These are phyloP conservation scores for Cladosporium sp. DNA, from an alignment of 2,329 filamentous ascomycete genomes.

Conservation along the genomic window DNA sequence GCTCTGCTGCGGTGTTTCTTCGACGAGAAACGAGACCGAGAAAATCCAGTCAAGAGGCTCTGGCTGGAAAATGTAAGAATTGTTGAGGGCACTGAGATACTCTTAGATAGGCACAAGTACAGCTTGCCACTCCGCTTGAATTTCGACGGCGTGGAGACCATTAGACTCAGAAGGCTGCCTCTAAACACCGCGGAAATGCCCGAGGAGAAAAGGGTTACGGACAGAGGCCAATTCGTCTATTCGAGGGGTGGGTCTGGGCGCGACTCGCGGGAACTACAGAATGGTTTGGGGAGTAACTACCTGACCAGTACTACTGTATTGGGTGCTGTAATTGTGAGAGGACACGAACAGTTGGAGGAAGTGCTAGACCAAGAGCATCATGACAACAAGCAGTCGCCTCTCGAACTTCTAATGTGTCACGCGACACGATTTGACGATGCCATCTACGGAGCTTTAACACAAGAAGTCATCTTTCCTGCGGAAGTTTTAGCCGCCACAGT, in stretches of 20 bases:
- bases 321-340: conserved; percentile 14
- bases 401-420: conserved; percentile 9
- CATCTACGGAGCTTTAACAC: conserved; percentile 19
- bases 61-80: conserved; percentile 45
- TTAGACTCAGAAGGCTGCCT: conserved; percentile 40
- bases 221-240: conserved; percentile 18
- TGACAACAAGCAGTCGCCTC: background rate
- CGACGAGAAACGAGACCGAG: conserved; percentile 26
- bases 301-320: conserved; percentile 18
- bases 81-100: conserved; percentile 22
- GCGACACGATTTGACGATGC: conserved; percentile 17
- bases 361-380: background rate
- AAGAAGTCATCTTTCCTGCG: conserved; percentile 11
- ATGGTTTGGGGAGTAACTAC: conserved; percentile 26
- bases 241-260: conserved; percentile 22
- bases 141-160: conserved; percentile 35
- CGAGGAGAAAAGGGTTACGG: background rate
- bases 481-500: conserved; percentile 2
- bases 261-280: conserved; percentile 14
- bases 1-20: conserved; percentile 39
- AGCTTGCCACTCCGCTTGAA: conserved; percentile 22
- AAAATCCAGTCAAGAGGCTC: conserved; percentile 34
- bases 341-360: conserved; percentile 14
- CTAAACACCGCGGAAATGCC: conserved; percentile 13
- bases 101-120: conserved; percentile 16